These are phyloP conservation scores for Mucuna pruriens DNA, from an alignment of 306 rosid species.

Conservation along the genomic window DNA sequence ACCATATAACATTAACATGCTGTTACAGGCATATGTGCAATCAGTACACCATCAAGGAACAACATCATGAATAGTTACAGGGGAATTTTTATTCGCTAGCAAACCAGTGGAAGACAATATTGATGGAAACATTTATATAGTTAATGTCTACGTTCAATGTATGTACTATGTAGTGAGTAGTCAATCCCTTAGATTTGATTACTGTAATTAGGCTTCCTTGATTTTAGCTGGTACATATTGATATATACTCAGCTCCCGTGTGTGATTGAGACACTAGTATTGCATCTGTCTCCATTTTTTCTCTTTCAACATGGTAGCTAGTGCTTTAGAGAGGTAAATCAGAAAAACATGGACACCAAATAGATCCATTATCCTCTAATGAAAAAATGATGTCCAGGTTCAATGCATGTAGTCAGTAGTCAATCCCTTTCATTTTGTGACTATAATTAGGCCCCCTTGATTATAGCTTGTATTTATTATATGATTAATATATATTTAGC, in stretches of 20 bases:
- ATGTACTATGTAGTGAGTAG: neutral
- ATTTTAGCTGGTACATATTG: neutral
- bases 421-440: neutral
- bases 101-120: neutral
- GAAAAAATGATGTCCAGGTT: neutral
- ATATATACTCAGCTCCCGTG: neutral
- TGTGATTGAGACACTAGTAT: neutral
- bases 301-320: neutral
- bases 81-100: neutral
- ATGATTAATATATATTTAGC: neutral
- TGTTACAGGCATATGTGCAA: neutral
- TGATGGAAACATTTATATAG: neutral
- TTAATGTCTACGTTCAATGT: neutral
- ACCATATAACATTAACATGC: neutral
- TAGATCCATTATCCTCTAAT: constrained; percentile 3
- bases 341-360: neutral
- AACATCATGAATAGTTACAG: neutral
- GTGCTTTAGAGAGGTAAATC: neutral
- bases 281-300: neutral
- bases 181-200: neutral
- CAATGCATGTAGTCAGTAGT: neutral
- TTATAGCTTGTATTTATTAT: neutral
- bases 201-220: neutral
- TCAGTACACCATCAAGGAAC: neutral
- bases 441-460: neutral